phyloP scores from a whole-genome alignment of 2,329 filamentous ascomycete species.

The Orbilia brochopaga region DNA sequence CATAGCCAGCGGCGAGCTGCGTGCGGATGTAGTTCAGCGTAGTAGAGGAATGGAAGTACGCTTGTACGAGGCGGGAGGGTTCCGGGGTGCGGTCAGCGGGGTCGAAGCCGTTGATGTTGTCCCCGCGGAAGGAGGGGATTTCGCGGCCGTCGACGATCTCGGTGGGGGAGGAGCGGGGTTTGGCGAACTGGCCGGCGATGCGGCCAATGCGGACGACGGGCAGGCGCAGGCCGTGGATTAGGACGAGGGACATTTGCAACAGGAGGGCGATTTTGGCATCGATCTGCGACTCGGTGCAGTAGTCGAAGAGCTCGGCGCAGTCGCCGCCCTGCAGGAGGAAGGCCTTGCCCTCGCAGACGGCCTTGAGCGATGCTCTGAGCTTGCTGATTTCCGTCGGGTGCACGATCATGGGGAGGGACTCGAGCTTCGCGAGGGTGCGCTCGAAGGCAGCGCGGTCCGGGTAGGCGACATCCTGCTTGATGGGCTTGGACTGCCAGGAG shows the following conservation, averaged over 20 bases:
- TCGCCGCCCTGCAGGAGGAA: constrained; percentile 96
- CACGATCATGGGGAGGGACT: constrained; percentile 75
- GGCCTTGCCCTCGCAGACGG: constrained; percentile 87
- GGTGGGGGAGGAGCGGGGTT: constrained; percentile 86
- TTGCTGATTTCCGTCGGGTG: constrained; percentile 79
- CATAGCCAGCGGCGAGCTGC: constrained; percentile 82
- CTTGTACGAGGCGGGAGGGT: constrained; percentile 80
- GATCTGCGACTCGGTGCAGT: constrained; percentile 79
- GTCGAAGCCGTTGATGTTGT: constrained; percentile 90
- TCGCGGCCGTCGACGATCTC: constrained; percentile 80
- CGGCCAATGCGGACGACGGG: constrained; percentile 91
- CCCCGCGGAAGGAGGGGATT: constrained; percentile 88
- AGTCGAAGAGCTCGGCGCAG: constrained; percentile 96
- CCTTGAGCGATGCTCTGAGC: constrained; percentile 76
- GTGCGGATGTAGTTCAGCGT: constrained; percentile 92
- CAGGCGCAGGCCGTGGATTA: constrained; percentile 83
- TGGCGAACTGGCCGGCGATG: constrained; percentile 97
- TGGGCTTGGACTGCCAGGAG: constrained; percentile 77
- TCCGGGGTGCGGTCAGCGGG: constrained; percentile 78
- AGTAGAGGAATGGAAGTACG: constrained; percentile 93
- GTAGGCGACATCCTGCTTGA: constrained; percentile 77
- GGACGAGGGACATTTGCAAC: constrained; percentile 92
- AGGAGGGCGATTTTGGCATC: constrained; percentile 97
- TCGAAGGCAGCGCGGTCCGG: constrained; percentile 67
- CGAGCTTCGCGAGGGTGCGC: constrained; percentile 69